Percentiles rank a stretch among this genome's conserved stretches.
phyloP scores from a whole-genome alignment of 2,329 filamentous ascomycete genomes.

The Nectriaceae sp. region DNA sequence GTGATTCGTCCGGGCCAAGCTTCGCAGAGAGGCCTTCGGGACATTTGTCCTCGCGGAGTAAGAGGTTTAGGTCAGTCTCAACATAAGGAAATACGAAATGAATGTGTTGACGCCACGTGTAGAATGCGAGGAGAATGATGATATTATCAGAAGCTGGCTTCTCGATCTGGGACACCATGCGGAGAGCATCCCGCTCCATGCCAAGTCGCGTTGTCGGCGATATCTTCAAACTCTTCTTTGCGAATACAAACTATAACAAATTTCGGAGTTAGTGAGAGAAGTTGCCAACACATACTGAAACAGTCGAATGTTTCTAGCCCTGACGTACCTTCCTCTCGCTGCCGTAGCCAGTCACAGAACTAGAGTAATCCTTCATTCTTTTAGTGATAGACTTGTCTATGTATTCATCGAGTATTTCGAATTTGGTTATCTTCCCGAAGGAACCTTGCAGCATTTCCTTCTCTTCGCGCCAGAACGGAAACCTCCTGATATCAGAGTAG shows the following conservation, averaged over 20 bases:
- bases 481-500: background rate
- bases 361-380: background rate
- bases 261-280: background rate
- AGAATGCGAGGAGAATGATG: constrained; percentile 1
- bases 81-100: constrained; percentile 4
- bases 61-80: constrained; percentile 1
- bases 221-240: background rate
- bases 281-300: background rate
- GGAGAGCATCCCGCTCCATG: background rate
- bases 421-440: background rate
- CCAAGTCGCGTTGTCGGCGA: background rate
- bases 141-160: background rate
- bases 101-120: background rate
- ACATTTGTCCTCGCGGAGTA: background rate
- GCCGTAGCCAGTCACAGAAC: background rate
- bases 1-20: background rate
- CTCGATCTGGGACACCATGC: background rate
- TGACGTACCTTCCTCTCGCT: background rate
- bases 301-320: background rate
- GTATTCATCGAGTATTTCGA: background rate
- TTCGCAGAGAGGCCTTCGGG: background rate
- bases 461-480: background rate
- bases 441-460: background rate
- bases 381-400: background rate
- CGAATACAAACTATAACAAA: background rate